These are phyloP conservation scores for Limonium bicolor DNA, from an alignment of 148 eudicot species.

Conservation along the genomic window DNA sequence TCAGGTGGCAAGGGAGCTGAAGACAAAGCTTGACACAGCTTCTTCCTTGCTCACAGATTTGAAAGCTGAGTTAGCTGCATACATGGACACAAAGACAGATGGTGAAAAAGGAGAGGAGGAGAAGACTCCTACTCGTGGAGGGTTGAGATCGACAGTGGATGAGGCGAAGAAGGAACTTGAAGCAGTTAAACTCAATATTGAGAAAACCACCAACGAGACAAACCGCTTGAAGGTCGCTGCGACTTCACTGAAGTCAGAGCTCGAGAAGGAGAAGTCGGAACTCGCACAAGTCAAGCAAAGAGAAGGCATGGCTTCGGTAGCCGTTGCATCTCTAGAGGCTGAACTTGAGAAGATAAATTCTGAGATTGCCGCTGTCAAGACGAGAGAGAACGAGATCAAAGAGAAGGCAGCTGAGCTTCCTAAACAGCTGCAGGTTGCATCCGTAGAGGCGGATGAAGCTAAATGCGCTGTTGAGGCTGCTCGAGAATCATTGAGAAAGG, in stretches of 20 bases:
- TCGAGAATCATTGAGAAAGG: conserved; percentile 51
- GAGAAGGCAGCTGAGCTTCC: conserved; percentile 74
- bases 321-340: conserved; percentile 71
- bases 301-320: conserved; percentile 81
- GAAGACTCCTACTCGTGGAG: conserved; percentile 28
- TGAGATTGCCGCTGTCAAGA: conserved; percentile 52
- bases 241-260: conserved; percentile 46
- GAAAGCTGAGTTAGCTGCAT: conserved; percentile 72
- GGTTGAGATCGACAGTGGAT: conserved; percentile 44
- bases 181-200: conserved; percentile 55
- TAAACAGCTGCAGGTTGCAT: conserved; percentile 50
- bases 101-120: background rate
- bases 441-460: conserved; percentile 70
- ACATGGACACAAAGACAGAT: conserved; percentile 64
- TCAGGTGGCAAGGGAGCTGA: conserved; percentile 51
- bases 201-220: conserved; percentile 61
- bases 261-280: conserved; percentile 58
- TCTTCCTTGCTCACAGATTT: conserved; percentile 39
- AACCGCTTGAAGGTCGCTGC: conserved; percentile 59
- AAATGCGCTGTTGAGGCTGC: conserved; percentile 43
- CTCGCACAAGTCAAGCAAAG: conserved; percentile 44
- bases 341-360: conserved; percentile 61
- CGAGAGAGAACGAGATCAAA: conserved; percentile 53
- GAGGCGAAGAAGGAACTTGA: conserved; percentile 53
- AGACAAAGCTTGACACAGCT: conserved; percentile 50